phyloP scores from a whole-genome alignment of 2,329 filamentous ascomycete genomes.

The Exophiala bonariae region DNA sequence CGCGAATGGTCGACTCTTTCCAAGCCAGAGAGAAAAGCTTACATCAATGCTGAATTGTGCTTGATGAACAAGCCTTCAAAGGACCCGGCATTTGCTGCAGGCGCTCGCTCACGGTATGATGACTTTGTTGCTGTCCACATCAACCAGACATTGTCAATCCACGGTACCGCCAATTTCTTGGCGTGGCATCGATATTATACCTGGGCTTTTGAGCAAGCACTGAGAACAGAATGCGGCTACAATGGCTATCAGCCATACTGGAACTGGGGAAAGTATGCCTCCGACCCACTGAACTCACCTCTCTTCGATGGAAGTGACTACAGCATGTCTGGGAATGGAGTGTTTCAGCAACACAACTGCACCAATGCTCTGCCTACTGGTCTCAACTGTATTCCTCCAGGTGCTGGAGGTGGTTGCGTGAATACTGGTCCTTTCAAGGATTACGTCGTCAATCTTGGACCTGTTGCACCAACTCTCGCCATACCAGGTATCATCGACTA shows the following conservation, averaged over 20 bases:
- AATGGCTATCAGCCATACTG: constrained; percentile 44
- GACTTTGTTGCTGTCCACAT: constrained; percentile 43
- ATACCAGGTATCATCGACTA: constrained; percentile 20
- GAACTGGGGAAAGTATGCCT: constrained; percentile 36
- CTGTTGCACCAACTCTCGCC: constrained; percentile 23
- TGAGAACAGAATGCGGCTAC: constrained; percentile 47
- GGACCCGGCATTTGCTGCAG: constrained; percentile 36
- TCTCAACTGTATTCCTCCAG: constrained; percentile 22
- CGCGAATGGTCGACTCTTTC: constrained; percentile 42
- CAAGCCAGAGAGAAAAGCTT: constrained; percentile 27
- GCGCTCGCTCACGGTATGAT: constrained; percentile 50
- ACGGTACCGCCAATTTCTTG: constrained; percentile 38
- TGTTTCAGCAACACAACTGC: constrained; percentile 8
- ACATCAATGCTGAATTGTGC: constrained; percentile 40
- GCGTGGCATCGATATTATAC: constrained; percentile 47
- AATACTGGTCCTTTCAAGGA: constrained; percentile 34
- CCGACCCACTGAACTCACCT: constrained; percentile 31
- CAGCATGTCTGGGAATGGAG: constrained; percentile 35
- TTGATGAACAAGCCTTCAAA: constrained; percentile 30
- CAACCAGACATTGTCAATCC: constrained; percentile 35
- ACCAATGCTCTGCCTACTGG: constrained; percentile 14
- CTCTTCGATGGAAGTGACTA: constrained; percentile 39
- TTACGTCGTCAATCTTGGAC: constrained; percentile 35
- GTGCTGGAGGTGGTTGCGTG: constrained; percentile 28
- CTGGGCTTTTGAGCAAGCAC: constrained; percentile 42